Evolutionary conservation across 225 moss, liverwort and hornwort genomes (phyloP).

Genomic region (Thuidium tamariscinum): DNA sequence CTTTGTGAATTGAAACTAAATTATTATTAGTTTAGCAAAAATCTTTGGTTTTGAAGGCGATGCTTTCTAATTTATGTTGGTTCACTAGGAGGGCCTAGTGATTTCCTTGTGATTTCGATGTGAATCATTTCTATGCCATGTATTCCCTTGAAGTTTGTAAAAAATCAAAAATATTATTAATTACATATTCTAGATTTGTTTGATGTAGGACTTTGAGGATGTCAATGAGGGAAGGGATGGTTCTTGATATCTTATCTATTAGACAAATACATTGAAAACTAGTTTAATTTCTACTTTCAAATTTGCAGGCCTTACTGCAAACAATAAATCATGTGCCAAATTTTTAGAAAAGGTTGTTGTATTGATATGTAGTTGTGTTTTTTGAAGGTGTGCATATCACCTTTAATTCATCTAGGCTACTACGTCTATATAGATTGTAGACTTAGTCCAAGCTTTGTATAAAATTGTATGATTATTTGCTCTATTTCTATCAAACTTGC

Average conservation of each 20-base stretch:
- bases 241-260: rapidly evolving
- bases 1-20: background rate
- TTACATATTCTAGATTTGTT: background rate
- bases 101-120: too few relatives aligned
- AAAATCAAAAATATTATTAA: background rate
- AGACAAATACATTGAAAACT: rapidly evolving
- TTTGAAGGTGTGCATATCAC: rapidly evolving
- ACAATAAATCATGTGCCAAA: background rate
- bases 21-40: background rate
- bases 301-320: background rate
- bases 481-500: background rate
- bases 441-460: background rate
- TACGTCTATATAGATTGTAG: background rate
- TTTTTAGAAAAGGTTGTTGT: background rate
- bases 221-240: background rate
- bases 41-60: rapidly evolving
- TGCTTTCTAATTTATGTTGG: background rate
- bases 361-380: background rate
- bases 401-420: background rate
- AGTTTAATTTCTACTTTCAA: rapidly evolving
- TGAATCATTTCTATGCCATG: rapidly evolving
- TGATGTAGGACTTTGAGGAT: rapidly evolving
- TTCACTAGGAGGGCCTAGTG: rapidly evolving
- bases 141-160: rapidly evolving
- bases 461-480: rapidly evolving